phyloP scores from a whole-genome alignment of 345 rosid species.

The Triadica sebifera region DNA sequence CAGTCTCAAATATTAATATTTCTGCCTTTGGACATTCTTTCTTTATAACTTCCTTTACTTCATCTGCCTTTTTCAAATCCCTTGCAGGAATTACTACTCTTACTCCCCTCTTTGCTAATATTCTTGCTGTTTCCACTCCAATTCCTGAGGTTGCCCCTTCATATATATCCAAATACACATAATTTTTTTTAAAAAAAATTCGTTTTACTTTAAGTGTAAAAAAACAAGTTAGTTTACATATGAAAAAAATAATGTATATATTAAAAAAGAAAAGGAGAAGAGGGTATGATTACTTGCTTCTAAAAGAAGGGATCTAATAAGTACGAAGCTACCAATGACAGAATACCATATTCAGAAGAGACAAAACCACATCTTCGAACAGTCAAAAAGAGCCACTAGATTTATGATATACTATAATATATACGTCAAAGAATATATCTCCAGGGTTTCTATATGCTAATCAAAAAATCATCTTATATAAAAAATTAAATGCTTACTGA shows the following conservation, averaged over 20 bases:
- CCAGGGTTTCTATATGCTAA: no score
- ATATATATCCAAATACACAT: neutral
- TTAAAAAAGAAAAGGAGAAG: neutral
- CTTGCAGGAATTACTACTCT: conserved; percentile 82
- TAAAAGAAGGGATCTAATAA: neutral
- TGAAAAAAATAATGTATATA: neutral
- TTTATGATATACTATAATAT: neutral
- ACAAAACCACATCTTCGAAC: conserved; percentile 44
- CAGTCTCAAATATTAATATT: conserved; percentile 57
- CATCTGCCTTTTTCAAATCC: conserved; percentile 64
- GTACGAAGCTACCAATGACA: conserved; percentile 8
- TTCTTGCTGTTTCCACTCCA: conserved; percentile 88
- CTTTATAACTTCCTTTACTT: conserved; percentile 51
- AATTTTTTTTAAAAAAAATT: neutral
- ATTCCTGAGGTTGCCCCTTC: conserved; percentile 94
- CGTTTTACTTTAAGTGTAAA: neutral
- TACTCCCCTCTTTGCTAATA: conserved; percentile 77
- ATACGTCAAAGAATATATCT: neutral
- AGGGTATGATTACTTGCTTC: neutral
- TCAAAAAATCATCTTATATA: no score
- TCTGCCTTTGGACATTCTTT: conserved; percentile 64
- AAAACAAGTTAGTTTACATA: neutral
- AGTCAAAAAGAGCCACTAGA: conserved; percentile 22
- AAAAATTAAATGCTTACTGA: no score
- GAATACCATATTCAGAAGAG: conserved; percentile 24